Evolutionary conservation across 192 early-diverging fungal species (phyloP), one percentile per base, ranked within the genome.

Genomic region (Diversispora epigaea): DNA sequence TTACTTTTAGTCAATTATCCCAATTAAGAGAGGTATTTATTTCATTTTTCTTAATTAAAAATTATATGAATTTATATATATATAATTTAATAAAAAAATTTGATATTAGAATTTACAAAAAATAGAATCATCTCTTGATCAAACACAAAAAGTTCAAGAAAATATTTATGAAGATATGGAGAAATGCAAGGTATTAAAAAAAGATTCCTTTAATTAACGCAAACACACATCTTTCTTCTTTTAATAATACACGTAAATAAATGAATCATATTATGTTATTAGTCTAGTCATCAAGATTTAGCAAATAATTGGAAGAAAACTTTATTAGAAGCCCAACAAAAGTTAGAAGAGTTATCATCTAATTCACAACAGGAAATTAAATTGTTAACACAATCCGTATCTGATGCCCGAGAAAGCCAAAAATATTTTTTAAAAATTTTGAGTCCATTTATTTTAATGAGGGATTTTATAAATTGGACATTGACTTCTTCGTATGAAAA

Each of bases 91-190:
- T n/a, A n/a, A n/a, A n/a, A n/a, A n/a, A n/a, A n/a, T n/a, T n/a
- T n/a, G n/a, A n/a, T n/a, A n/a, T n/a, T 64, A 64, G 62, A 15
- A 64, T 43, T 17, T 64, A 43, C 62, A 64, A 64, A 64, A 64
- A 40, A 44, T 71, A 40, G 11, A 71, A n/a, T 7, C 39, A 2
- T 25, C 19, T 4, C 19, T 54, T 21, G 9, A 32, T 22, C 17
- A 56, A 6, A 71, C 14, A 10, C 4, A 32, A 55, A n/a, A 3
- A 25, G 21, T 39, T 11, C 68, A 71, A 40, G 50, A 71, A 40
- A 22, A 71, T n/a, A 12, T 56, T 25, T 55, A 43, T 40, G 39
- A 57, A n/a, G 40, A 41, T 2, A 52, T 71, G 7, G 39, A 41
- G 32, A 32, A 41, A 55, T 4, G 39, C 10, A 71, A 71, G 32